Percentiles rank a stretch among this genome's conserved stretches.
Evolutionary conservation across 2,329 filamentous ascomycete species (phyloP).

Genomic region (Penicillium sp.): DNA sequence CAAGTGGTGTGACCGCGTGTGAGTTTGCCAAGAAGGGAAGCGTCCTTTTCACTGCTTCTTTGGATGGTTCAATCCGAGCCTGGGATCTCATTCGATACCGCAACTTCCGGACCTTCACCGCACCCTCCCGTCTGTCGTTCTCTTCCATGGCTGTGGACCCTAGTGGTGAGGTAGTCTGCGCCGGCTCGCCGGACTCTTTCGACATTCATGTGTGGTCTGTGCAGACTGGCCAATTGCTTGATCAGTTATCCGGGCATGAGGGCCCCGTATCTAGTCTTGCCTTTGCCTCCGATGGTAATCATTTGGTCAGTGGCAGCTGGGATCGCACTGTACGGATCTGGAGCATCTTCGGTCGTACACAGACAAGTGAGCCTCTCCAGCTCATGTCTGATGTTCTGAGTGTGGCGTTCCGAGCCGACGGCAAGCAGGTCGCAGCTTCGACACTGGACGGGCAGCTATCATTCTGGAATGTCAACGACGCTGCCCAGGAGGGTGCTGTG

Average conservation of each 20-base stretch:
- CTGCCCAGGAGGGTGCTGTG: slow-evolving; percentile 77
- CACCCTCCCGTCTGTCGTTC: slow-evolving; percentile 85
- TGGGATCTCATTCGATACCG: slow-evolving; percentile 96
- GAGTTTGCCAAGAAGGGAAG: slow-evolving; percentile 94
- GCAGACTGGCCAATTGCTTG: slow-evolving; percentile 91
- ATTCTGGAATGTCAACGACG: slow-evolving; percentile 91
- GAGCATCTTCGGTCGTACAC: slow-evolving; percentile 90
- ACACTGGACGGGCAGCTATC: slow-evolving; percentile 91
- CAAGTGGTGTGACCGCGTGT: slow-evolving; percentile 85
- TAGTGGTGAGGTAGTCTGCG: slow-evolving; percentile 92
- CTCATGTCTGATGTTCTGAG: slow-evolving; percentile 87
- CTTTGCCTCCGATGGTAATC: slow-evolving; percentile 81
- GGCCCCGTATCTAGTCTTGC: slow-evolving; percentile 85
- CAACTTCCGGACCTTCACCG: slow-evolving; percentile 97
- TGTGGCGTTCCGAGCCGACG: slow-evolving; percentile 85
- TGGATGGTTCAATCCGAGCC: slow-evolving; percentile 90
- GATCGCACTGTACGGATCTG: slow-evolving; percentile 93
- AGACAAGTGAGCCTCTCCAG: slow-evolving; percentile 91
- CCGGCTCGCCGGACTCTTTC: slow-evolving; percentile 91
- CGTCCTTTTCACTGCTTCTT: slow-evolving; percentile 89
- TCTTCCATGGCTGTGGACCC: slow-evolving; percentile 95
- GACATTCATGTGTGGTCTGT: slow-evolving; percentile 99
- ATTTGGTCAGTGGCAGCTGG: slow-evolving; percentile 91
- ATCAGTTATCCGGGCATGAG: slow-evolving; percentile 87
- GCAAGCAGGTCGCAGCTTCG: slow-evolving; percentile 83